Percentiles rank a stretch among this genome's conserved stretches.
Conservation (phyloP, 2,329 filamentous ascomycete genomes). For the Byssothecium circinans region DNA sequence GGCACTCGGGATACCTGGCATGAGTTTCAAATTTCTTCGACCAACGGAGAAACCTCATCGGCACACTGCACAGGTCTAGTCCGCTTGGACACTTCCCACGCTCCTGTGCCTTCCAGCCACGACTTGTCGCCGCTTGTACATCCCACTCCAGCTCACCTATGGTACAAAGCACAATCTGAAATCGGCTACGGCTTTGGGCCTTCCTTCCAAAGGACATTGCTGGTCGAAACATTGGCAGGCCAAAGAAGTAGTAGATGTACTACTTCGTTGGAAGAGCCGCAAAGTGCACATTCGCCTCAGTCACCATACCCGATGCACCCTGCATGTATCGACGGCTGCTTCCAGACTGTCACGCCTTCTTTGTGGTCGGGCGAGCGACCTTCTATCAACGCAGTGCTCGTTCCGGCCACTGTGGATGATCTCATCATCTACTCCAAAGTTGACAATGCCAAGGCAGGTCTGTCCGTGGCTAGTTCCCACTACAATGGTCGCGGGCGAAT, state of each 20-base stretch:
- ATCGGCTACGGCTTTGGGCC: conserved; percentile 8
- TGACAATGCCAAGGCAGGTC: neutral
- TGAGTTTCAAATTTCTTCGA: neutral
- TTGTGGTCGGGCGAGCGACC: conserved; percentile 15
- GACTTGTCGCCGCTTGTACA: neutral
- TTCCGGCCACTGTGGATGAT: conserved; percentile 27
- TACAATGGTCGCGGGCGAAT: conserved; percentile 14
- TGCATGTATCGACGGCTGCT: conserved; percentile 26
- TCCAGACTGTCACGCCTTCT: conserved; percentile 23
- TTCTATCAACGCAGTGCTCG: conserved; percentile 12
- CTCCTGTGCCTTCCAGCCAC: neutral
- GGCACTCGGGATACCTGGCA: too few species aligned
- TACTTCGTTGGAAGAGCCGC: conserved; percentile 12
- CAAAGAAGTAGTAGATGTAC: too few species aligned
- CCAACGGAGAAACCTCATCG: neutral
- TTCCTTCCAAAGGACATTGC: conserved; percentile 7
- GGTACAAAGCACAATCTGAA: conserved; percentile 7
- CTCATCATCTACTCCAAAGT: conserved; percentile 16
- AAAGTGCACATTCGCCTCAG: conserved; percentile 6
- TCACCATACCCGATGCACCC: conserved; percentile 33
- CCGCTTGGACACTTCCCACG: neutral
- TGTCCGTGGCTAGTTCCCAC: conserved; percentile 2
- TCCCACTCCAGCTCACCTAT: neutral
- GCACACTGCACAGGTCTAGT: conserved; percentile 4
- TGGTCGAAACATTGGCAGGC: too few species aligned